A percentile compares a stretch with the other conserved stretches of the same genome.
phyloP scores from a whole-genome alignment of 805 yeast genomes.

The Suhomyces sp. region DNA sequence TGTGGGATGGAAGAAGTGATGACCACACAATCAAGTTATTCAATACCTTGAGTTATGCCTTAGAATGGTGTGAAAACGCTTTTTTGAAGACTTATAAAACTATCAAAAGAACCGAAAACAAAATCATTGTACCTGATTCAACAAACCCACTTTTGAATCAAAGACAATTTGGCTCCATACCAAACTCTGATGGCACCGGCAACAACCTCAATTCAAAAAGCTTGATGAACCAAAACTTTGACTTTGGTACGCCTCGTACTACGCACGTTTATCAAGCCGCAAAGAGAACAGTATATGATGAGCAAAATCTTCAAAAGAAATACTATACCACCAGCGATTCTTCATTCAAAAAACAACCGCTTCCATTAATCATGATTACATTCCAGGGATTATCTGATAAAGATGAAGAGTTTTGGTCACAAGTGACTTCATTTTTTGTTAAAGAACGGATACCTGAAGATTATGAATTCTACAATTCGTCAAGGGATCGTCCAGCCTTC shows the following conservation, averaged over 20 bases:
- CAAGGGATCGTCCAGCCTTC: constrained; percentile 47
- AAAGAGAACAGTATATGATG: constrained; percentile 40
- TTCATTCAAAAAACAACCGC: constrained; percentile 48
- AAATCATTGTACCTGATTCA: constrained; percentile 9
- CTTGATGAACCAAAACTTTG: constrained; percentile 18
- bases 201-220: constrained; percentile 6
- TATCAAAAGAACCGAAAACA: constrained; percentile 19
- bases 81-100: constrained; percentile 63
- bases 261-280: constrained; percentile 54
- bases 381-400: constrained; percentile 56
- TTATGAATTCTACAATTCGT: constrained; percentile 45
- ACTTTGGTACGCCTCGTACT: constrained; percentile 51
- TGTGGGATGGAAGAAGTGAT: constrained; percentile 50
- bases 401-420: constrained; percentile 59
- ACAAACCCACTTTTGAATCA: constrained; percentile 3
- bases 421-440: constrained; percentile 50
- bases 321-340: constrained; percentile 44
- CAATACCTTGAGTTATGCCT: constrained; percentile 75
- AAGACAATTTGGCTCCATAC: constrained; percentile 5
- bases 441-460: constrained; percentile 48
- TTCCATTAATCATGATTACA: constrained; percentile 61
- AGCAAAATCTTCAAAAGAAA: constrained; percentile 42
- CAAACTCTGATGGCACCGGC: constrained; percentile 1
- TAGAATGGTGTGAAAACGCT: constrained; percentile 96
- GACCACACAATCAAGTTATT: constrained; percentile 55